Conservation (phyloP, 2,329 filamentous ascomycete species). For the Penicillium sp. region DNA sequence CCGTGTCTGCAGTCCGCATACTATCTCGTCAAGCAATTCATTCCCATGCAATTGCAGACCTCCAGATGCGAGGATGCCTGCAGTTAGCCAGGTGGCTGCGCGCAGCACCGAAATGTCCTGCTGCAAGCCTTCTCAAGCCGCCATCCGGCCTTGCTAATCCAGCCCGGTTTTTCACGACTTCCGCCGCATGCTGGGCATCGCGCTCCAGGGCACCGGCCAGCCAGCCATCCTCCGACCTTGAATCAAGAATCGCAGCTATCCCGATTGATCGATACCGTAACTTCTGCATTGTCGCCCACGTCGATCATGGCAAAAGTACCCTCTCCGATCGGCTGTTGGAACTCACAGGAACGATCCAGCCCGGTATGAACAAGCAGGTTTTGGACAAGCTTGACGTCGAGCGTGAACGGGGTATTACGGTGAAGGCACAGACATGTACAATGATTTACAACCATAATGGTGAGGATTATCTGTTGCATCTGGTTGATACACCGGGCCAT, state of each 20-base stretch:
- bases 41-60: conserved; percentile 29
- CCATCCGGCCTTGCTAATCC: conserved; percentile 20
- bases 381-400: conserved; percentile 96
- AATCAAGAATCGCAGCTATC: conserved; percentile 47
- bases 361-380: conserved; percentile 85
- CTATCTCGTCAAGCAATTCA: too few species aligned
- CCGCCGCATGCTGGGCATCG: too few species aligned
- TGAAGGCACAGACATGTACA: conserved; percentile 96
- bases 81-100: conserved; percentile 41
- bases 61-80: conserved; percentile 42
- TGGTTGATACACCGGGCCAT: conserved; percentile 94
- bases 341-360: conserved; percentile 81
- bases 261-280: conserved; percentile 60
- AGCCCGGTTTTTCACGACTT: too few species aligned
- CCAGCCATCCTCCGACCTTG: too few species aligned
- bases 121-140: conserved; percentile 25
- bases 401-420: conserved; percentile 88
- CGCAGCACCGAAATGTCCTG: conserved; percentile 30
- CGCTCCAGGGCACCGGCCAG: too few species aligned
- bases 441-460: conserved; percentile 89
- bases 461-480: conserved; percentile 81
- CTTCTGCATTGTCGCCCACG: conserved; percentile 97
- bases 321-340: conserved; percentile 87
- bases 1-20: too few species aligned
- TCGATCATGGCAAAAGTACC: conserved; percentile 97